These are phyloP conservation scores for Botryotinia narcissicola DNA, from an alignment of 2,329 filamentous ascomycete genomes.

Conservation along the genomic window DNA sequence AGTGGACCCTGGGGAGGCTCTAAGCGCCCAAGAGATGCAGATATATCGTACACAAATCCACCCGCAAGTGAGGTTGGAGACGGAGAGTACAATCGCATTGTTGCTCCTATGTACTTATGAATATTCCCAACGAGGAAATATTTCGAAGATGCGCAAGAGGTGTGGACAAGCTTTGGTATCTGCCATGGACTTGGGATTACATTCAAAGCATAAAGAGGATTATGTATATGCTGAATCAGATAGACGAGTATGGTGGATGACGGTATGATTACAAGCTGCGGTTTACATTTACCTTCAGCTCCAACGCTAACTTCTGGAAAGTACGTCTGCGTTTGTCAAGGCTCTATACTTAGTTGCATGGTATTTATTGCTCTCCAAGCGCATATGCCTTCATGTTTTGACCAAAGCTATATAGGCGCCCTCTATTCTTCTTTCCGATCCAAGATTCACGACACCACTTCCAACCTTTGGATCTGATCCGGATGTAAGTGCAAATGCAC, in stretches of 20 bases:
- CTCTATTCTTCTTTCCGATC: constrained; percentile 45
- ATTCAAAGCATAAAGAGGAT: constrained; percentile 41
- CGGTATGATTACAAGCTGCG: constrained; percentile 37
- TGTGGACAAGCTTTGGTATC: constrained; percentile 48
- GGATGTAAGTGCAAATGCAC: constrained; percentile 35
- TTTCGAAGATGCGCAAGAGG: constrained; percentile 51
- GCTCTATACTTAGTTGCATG: constrained; percentile 50
- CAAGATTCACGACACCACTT: constrained; percentile 46
- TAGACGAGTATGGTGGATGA: constrained; percentile 54
- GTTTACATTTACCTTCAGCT: neutral
- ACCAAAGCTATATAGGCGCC: constrained; percentile 40
- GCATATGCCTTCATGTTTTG: neutral
- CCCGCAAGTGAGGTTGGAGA: constrained; percentile 44
- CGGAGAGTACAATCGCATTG: constrained; percentile 49
- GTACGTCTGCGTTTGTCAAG: constrained; percentile 51
- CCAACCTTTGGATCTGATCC: constrained; percentile 45
- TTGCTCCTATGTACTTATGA: constrained; percentile 51
- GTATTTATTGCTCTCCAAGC: constrained; percentile 36
- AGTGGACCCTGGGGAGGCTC: constrained; percentile 45
- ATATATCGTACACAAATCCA: constrained; percentile 43
- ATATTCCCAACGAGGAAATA: constrained; percentile 52
- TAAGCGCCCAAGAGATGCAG: constrained; percentile 35
- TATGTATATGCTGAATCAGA: constrained; percentile 47
- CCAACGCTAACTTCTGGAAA: constrained; percentile 25
- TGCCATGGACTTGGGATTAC: constrained; percentile 47